phyloP scores from a whole-genome alignment of 257 asterid genomes.

The Ehretia macrophylla region DNA sequence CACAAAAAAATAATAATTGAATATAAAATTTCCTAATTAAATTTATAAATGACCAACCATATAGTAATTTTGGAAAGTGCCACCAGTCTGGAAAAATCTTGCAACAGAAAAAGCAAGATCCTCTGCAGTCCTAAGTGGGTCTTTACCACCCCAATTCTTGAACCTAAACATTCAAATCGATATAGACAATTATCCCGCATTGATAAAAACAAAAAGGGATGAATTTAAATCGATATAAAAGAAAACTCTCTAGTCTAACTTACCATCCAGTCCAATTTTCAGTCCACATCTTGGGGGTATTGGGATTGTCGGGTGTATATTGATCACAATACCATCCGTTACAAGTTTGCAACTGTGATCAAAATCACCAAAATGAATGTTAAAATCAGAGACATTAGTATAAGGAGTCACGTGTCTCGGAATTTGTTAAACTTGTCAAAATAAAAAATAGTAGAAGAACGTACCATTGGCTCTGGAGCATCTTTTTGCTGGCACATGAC shows the following conservation, averaged over 20 bases:
- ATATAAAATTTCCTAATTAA: background rate
- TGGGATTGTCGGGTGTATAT: slow-evolving; percentile 51
- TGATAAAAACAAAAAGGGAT: background rate
- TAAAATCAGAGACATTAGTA: background rate
- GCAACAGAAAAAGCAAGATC: slow-evolving; percentile 77
- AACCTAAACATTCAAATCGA: slow-evolving; percentile 38
- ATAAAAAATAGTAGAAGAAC: background rate
- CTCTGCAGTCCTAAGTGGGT: slow-evolving; percentile 63
- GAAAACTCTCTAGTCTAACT: background rate
- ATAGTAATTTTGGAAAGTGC: slow-evolving; percentile 70
- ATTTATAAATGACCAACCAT: slow-evolving; percentile 37
- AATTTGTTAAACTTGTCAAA: background rate
- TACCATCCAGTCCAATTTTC: slow-evolving; percentile 95
- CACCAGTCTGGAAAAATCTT: slow-evolving; percentile 65
- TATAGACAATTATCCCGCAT: background rate
- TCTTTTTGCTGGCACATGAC: slow-evolving; percentile 74
- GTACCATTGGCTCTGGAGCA: slow-evolving; percentile 67
- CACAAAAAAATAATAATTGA: background rate
- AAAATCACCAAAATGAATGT: background rate
- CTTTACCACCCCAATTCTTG: slow-evolving; percentile 62
- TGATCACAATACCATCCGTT: slow-evolving; percentile 73
- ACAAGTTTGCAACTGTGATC: slow-evolving; percentile 56
- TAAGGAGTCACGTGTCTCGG: too few species aligned
- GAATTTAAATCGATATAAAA: too few species aligned
- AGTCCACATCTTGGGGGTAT: slow-evolving; percentile 84